Evolutionary conservation across 768 basidiomycete genomes (phyloP).

Genomic region (Suillus tomentosus): DNA sequence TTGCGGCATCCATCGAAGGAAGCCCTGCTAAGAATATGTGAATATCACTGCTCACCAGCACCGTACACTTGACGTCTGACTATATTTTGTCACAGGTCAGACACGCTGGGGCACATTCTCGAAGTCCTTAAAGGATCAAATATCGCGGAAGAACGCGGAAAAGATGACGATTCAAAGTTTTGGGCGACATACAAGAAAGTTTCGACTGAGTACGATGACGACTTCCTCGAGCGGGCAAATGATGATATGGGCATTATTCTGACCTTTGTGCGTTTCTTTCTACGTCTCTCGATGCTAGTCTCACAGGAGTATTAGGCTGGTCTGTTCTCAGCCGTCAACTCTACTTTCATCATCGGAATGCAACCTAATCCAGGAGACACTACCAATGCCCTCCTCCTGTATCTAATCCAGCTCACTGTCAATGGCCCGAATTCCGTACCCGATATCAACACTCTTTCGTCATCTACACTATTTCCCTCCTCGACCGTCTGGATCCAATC

Average conservation of each 20-base stretch:
- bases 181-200: not conserved
- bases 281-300: not conserved
- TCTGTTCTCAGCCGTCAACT: slow-evolving; percentile 5
- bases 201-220: not conserved
- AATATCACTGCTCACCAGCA: not conserved
- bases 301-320: not conserved
- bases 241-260: slow-evolving; percentile 6
- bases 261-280: not conserved
- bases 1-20: not conserved
- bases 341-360: slow-evolving; percentile 3
- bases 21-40: not conserved
- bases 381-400: not conserved
- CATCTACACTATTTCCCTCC: not conserved
- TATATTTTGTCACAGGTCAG: not conserved
- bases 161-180: not conserved
- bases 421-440: not conserved
- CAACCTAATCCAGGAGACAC: not conserved
- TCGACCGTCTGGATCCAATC: not conserved
- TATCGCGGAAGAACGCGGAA: not conserved
- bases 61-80: not conserved
- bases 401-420: not conserved
- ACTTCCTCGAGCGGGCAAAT: not conserved
- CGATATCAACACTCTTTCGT: not conserved
- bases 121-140: not conserved
- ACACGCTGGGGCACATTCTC: not conserved